Conservation (phyloP, 495 filamentous ascomycete species). For the Neurospora pannonica region DNA sequence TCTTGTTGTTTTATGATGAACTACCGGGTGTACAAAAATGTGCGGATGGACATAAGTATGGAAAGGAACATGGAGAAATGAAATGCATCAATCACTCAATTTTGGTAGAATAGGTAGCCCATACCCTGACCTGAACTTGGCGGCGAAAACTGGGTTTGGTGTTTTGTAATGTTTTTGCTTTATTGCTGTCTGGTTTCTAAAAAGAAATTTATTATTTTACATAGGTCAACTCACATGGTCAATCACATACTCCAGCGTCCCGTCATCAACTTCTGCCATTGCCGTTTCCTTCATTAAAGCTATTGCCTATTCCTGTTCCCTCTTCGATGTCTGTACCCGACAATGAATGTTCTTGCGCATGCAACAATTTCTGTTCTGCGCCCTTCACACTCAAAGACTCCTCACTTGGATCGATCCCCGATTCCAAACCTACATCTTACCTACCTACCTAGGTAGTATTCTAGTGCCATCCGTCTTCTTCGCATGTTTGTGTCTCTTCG, state of each 20-base stretch:
- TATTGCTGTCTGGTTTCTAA: neutral
- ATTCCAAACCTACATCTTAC: neutral
- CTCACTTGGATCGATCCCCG: too few species aligned
- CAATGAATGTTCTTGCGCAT: too few species aligned
- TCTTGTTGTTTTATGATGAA: neutral
- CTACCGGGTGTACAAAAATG: neutral
- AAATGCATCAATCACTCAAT: neutral
- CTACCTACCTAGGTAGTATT: neutral
- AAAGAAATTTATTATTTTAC: neutral
- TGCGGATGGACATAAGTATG: neutral
- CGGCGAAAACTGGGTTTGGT: neutral
- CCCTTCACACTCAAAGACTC: too few species aligned
- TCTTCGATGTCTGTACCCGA: too few species aligned
- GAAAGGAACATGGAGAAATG: neutral
- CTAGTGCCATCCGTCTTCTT: neutral
- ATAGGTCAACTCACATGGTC: neutral
- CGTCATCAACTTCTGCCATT: too few species aligned
- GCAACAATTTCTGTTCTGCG: too few species aligned
- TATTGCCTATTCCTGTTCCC: too few species aligned
- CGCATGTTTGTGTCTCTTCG: neutral
- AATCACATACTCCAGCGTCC: too few species aligned
- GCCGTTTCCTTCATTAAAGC: too few species aligned
- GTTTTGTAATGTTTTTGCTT: neutral
- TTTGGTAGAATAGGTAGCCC: neutral
- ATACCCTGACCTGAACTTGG: neutral